phyloP scores from a whole-genome alignment of 768 basidiomycete genomes.

The Candolleomyces efflorescens region DNA sequence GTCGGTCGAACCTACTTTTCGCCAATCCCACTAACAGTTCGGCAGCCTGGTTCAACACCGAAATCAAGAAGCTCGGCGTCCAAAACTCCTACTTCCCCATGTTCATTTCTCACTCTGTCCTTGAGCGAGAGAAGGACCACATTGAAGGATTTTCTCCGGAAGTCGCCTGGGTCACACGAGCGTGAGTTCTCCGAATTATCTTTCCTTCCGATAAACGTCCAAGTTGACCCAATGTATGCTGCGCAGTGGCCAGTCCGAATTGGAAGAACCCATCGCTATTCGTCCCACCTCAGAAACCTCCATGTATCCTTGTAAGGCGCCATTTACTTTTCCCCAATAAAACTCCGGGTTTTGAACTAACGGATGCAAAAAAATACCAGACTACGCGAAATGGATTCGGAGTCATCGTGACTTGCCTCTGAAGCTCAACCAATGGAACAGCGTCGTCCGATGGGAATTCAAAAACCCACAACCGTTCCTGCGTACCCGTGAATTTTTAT shows the following conservation, averaged over 20 bases:
- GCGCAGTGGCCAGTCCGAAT: slow-evolving; percentile 79
- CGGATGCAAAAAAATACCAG: slow-evolving; percentile 30
- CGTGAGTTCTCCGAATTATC: slow-evolving; percentile 49
- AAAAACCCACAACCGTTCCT: slow-evolving; percentile 99
- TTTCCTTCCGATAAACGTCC: background rate
- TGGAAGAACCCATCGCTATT: slow-evolving; percentile 97
- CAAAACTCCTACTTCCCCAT: slow-evolving; percentile 99
- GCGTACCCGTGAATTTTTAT: slow-evolving; percentile 98
- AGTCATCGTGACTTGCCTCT: slow-evolving; percentile 95
- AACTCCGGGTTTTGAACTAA: no score
- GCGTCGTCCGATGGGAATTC: slow-evolving; percentile 99
- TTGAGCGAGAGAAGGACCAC: slow-evolving; percentile 97
- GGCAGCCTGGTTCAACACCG: slow-evolving; percentile 86
- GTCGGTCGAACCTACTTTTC: slow-evolving; percentile 13
- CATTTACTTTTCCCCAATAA: background rate
- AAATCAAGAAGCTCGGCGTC: slow-evolving; percentile 92
- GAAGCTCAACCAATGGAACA: slow-evolving; percentile 99
- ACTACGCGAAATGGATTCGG: slow-evolving; percentile 99
- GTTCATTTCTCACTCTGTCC: slow-evolving; percentile 89
- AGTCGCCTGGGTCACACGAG: slow-evolving; percentile 99
- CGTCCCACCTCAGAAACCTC: slow-evolving; percentile 98
- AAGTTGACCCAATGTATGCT: background rate
- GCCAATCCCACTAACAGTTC: background rate
- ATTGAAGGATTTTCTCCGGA: slow-evolving; percentile 99
- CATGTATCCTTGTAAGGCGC: slow-evolving; percentile 91